Evolutionary conservation across 2,329 filamentous ascomycete genomes (phyloP).

Genomic region (Cercospora brassicicola): DNA sequence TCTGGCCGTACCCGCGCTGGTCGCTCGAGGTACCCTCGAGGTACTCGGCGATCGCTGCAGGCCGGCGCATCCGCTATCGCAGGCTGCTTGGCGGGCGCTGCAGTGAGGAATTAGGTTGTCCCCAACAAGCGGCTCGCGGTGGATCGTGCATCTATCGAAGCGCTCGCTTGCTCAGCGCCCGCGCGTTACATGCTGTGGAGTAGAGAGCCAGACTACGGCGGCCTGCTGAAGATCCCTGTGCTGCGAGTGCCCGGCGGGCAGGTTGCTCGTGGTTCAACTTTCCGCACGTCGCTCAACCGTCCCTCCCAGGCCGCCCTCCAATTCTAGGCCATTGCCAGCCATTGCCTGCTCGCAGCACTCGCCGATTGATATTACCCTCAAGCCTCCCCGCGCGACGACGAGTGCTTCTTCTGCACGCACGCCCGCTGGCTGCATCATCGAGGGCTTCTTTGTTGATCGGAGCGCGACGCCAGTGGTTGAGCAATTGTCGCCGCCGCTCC

Average conservation of each 20-base stretch:
- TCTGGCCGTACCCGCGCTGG: not conserved
- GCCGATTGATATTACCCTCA: not conserved
- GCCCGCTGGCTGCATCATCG: not conserved
- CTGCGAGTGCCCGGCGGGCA: not conserved
- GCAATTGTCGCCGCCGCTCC: not conserved
- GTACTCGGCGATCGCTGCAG: conserved; percentile 14
- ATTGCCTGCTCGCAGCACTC: not conserved
- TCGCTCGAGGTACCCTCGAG: conserved; percentile 13
- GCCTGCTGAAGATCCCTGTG: not conserved
- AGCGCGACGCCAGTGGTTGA: not conserved
- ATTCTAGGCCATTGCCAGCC: conserved; percentile 13
- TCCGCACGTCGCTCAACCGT: conserved; percentile 17
- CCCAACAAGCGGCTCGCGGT: conserved; percentile 23
- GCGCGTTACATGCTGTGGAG: conserved; percentile 17
- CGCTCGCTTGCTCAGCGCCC: conserved; percentile 18
- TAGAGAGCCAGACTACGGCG: conserved; percentile 9
- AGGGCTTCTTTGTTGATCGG: conserved; percentile 8
- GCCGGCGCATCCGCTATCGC: conserved; percentile 28
- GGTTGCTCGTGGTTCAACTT: not conserved
- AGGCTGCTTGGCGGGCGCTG: conserved; percentile 18
- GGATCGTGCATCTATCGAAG: conserved; percentile 19
- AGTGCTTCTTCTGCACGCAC: not conserved
- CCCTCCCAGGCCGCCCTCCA: not conserved
- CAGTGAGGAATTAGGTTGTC: conserved; percentile 19
- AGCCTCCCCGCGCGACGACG: not conserved